These are phyloP conservation scores for Aaosphaeria arxii DNA, from an alignment of 2,329 filamentous ascomycete species.

Conservation along the genomic window DNA sequence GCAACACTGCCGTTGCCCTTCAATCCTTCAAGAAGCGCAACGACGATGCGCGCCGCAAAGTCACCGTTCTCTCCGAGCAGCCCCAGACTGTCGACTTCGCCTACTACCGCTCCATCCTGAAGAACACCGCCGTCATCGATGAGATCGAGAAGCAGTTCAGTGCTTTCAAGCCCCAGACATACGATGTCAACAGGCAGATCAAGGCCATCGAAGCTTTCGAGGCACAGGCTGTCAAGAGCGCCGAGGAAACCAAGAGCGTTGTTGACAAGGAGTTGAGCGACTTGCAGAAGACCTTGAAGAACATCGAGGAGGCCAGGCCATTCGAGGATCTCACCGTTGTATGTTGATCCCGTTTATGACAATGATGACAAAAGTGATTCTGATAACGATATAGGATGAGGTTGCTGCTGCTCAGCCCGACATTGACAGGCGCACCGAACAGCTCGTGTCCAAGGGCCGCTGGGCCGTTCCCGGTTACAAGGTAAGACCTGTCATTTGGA, in stretches of 20 bases:
- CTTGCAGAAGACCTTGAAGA: slow-evolving; percentile 89
- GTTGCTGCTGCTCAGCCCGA: slow-evolving; percentile 91
- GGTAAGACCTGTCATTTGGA: slow-evolving; percentile 55
- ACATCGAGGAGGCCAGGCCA: slow-evolving; percentile 92
- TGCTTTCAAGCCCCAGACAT: slow-evolving; percentile 85
- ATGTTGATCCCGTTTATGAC: slow-evolving; percentile 48
- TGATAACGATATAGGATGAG: slow-evolving; percentile 67
- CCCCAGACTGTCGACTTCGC: slow-evolving; percentile 87
- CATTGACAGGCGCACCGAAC: slow-evolving; percentile 93
- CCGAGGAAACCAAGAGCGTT: slow-evolving; percentile 92
- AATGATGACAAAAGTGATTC: slow-evolving; percentile 8
- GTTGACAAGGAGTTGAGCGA: slow-evolving; percentile 94
- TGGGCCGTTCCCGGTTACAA: slow-evolving; percentile 99
- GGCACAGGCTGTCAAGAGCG: slow-evolving; percentile 94
- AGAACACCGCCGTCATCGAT: slow-evolving; percentile 93
- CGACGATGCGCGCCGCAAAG: slow-evolving; percentile 94
- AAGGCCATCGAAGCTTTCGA: slow-evolving; percentile 99
- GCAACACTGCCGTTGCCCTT: slow-evolving; percentile 86
- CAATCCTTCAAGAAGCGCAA: slow-evolving; percentile 99
- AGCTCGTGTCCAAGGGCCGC: slow-evolving; percentile 95
- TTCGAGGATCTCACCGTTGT: slow-evolving; percentile 98
- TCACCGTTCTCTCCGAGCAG: slow-evolving; percentile 78
- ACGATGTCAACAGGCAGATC: slow-evolving; percentile 90
- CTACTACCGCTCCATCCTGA: slow-evolving; percentile 86
- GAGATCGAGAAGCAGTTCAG: slow-evolving; percentile 97